A percentile compares a stretch with the other conserved stretches of the same genome.
Evolutionary conservation across 805 yeast genomes (phyloP).

Genomic region (Debaryomyces castellii): DNA sequence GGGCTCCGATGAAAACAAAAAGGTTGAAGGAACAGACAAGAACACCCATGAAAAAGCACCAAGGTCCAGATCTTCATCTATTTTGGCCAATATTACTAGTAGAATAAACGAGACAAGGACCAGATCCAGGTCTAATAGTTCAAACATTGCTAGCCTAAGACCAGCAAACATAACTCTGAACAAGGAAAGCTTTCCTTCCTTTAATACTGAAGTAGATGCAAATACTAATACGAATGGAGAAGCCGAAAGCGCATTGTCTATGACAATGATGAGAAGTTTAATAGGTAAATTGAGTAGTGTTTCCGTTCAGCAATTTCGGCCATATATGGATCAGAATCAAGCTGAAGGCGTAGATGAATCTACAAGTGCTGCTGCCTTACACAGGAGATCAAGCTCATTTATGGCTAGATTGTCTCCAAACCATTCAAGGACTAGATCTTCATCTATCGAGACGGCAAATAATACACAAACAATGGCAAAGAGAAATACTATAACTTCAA

Average conservation of each 20-base stretch:
- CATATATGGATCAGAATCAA: constrained; percentile 11
- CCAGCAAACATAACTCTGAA: constrained; percentile 10
- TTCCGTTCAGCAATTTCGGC: constrained; percentile 22
- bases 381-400: constrained; percentile 20
- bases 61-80: constrained; percentile 39
- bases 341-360: constrained; percentile 1
- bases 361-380: not conserved
- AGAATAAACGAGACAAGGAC: constrained; percentile 31
- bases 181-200: constrained; percentile 28
- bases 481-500: constrained; percentile 35
- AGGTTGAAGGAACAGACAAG: constrained; percentile 13
- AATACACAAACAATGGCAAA: constrained; percentile 13
- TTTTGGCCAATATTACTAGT: constrained; percentile 34
- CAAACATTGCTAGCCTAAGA: constrained; percentile 19
- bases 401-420: constrained; percentile 34
- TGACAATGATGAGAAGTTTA: constrained; percentile 33
- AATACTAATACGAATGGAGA: constrained; percentile 8
- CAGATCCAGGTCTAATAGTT: constrained; percentile 35
- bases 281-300: constrained; percentile 35
- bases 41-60: constrained; percentile 7
- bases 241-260: constrained; percentile 18
- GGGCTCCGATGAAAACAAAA: constrained; percentile 25
- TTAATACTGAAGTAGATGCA: constrained; percentile 12
- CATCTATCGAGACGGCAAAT: constrained; percentile 27
- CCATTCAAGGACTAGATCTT: constrained; percentile 38